These are phyloP conservation scores for Colletotrichum nymphaeae DNA, from an alignment of 2,329 filamentous ascomycete genomes.

Conservation along the genomic window DNA sequence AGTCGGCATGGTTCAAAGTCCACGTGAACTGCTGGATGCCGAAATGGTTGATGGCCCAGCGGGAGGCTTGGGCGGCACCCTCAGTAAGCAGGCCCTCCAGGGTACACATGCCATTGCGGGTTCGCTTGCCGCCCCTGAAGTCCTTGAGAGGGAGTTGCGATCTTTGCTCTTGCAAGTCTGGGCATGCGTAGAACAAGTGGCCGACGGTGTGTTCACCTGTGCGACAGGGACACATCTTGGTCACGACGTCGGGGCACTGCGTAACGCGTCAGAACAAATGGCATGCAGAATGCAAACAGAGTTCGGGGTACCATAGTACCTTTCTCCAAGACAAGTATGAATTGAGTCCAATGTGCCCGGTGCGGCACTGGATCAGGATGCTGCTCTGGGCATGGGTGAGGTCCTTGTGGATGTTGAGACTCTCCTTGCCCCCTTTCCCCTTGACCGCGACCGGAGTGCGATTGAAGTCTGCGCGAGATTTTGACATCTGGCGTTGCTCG, in stretches of 20 bases:
- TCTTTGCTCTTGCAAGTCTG: too few relatives aligned
- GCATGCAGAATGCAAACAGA: neutral
- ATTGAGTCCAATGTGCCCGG: neutral
- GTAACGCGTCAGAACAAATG: neutral
- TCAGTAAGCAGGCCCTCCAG: too few relatives aligned
- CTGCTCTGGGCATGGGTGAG: neutral
- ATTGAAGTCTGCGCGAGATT: neutral
- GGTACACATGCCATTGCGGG: too few relatives aligned
- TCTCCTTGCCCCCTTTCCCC: neutral
- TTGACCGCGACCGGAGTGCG: neutral
- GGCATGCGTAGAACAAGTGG: too few relatives aligned
- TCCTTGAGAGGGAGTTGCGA: too few relatives aligned
- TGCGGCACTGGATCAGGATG: slow-evolving; percentile 9
- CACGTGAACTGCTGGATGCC: too few relatives aligned
- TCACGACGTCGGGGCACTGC: neutral
- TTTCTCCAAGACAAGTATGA: neutral
- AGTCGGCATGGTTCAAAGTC: too few relatives aligned
- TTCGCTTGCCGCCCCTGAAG: too few relatives aligned
- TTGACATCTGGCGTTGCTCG: neutral
- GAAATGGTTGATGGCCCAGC: too few relatives aligned
- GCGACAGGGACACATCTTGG: too few relatives aligned
- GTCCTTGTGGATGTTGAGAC: neutral
- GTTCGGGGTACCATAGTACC: neutral
- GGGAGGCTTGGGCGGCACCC: too few relatives aligned
- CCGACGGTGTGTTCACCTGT: too few relatives aligned